Evolutionary conservation across 306 rosid genomes (phyloP).

Genomic region (Lathyrus oleraceus): DNA sequence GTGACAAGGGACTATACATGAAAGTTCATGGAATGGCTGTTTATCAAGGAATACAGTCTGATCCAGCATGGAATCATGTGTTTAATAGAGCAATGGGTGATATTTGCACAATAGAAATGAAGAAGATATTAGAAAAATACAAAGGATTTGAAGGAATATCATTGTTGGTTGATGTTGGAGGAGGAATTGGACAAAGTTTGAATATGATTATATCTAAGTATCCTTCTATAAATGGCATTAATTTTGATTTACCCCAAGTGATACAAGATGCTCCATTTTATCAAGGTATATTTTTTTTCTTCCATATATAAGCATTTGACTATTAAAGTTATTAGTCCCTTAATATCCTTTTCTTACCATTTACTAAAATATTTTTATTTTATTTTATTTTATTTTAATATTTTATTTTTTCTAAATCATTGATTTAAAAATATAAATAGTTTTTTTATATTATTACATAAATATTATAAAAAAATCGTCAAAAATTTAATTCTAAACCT

Average conservation of each 20-base stretch:
- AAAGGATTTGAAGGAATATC: constrained; percentile 42
- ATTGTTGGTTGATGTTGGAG: constrained; percentile 39
- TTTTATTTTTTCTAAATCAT: too few species aligned
- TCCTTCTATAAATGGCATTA: constrained; percentile 39
- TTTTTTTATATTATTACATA: too few species aligned
- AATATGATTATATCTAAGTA: constrained; percentile 34
- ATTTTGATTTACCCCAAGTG: constrained; percentile 41
- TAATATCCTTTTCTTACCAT: too few species aligned
- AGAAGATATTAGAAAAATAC: constrained; percentile 32
- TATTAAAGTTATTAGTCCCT: too few species aligned
- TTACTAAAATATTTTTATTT: too few species aligned
- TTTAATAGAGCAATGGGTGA: constrained; percentile 33
- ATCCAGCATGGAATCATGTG: constrained; percentile 22
- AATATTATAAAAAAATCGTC: too few species aligned
- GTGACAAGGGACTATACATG: constrained; percentile 19
- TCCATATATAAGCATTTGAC: neutral
- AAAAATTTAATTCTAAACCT: too few species aligned
- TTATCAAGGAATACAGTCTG: constrained; percentile 27
- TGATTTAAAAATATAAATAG: too few species aligned
- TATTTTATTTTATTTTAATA: too few species aligned
- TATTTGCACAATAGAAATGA: constrained; percentile 12
- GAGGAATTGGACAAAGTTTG: constrained; percentile 29
- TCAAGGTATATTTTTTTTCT: constrained; percentile 3
- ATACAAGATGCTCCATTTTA: constrained; percentile 30
- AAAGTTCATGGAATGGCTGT: constrained; percentile 38